Percentiles rank a stretch among this genome's conserved stretches.
phyloP scores from a whole-genome alignment of 331 rosid genomes.

The Dryas integrifolia region DNA sequence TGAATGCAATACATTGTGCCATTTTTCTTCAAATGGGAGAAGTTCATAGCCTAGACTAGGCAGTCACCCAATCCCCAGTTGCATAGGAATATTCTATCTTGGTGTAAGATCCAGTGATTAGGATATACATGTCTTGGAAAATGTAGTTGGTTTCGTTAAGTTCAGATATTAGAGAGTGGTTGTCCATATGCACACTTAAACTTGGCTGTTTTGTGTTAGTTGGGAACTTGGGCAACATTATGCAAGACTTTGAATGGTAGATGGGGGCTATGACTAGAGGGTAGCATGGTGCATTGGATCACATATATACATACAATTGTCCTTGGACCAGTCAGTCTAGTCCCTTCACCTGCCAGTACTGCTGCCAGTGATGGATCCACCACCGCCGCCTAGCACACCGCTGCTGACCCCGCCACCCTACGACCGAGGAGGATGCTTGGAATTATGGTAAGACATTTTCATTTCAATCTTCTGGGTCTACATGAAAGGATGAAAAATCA shows the following conservation, averaged over 20 bases:
- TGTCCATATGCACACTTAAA: neutral
- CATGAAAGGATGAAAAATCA: neutral
- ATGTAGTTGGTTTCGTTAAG: neutral
- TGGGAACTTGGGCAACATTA: conserved; percentile 4
- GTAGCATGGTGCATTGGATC: conserved; percentile 25
- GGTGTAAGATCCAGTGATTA: no score
- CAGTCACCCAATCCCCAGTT: neutral
- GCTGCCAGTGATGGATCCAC: conserved; percentile 47
- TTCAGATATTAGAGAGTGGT: neutral
- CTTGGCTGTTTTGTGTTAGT: conserved; percentile 16
- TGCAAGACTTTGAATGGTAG: conserved; percentile 61
- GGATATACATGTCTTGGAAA: neutral
- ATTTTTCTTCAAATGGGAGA: neutral
- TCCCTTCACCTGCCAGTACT: neutral
- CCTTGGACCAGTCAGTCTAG: neutral
- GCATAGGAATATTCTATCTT: no score
- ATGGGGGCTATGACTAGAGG: conserved; percentile 35
- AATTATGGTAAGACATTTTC: conserved; percentile 44
- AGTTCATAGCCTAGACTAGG: neutral
- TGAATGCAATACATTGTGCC: neutral
- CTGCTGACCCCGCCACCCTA: conserved; percentile 48
- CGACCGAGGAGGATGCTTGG: conserved; percentile 47
- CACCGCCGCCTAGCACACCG: conserved; percentile 43
- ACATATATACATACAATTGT: neutral
- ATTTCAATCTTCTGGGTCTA: neutral